These are phyloP conservation scores for Chenopodium berlandieri DNA, from an alignment of 148 eudicot genomes.

Conservation along the genomic window DNA sequence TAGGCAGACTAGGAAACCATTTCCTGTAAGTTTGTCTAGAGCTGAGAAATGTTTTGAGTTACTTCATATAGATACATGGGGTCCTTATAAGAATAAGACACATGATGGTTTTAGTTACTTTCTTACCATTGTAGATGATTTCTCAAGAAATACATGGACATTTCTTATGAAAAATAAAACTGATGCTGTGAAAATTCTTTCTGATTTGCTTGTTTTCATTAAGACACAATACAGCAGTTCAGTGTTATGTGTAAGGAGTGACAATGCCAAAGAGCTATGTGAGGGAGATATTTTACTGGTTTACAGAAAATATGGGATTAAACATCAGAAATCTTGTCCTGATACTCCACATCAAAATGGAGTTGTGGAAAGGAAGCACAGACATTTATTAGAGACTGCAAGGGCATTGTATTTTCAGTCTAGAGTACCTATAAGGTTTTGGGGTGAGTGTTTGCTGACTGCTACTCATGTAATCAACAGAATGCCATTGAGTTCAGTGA, in stretches of 20 bases:
- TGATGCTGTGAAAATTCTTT: neutral
- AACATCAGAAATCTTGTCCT: too few relatives aligned
- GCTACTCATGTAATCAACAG: neutral
- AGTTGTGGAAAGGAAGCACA: neutral
- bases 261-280: neutral
- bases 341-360: slow-evolving; percentile 9
- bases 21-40: neutral
- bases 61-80: neutral
- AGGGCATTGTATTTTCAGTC: neutral
- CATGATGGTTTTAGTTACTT: slow-evolving; percentile 1
- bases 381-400: neutral
- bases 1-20: neutral
- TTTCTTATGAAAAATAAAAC: neutral
- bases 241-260: neutral
- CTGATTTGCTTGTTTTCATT: neutral
- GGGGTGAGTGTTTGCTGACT: neutral
- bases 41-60: neutral
- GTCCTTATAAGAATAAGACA: neutral
- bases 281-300: neutral
- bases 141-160: neutral
- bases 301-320: neutral
- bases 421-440: neutral
- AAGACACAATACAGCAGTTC: neutral
- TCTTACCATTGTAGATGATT: slow-evolving; percentile 14
- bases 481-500: neutral